Percentiles rank a stretch among this genome's conserved stretches.
Evolutionary conservation across 495 filamentous ascomycete species (phyloP).

Genomic region (Neurospora sp.): DNA sequence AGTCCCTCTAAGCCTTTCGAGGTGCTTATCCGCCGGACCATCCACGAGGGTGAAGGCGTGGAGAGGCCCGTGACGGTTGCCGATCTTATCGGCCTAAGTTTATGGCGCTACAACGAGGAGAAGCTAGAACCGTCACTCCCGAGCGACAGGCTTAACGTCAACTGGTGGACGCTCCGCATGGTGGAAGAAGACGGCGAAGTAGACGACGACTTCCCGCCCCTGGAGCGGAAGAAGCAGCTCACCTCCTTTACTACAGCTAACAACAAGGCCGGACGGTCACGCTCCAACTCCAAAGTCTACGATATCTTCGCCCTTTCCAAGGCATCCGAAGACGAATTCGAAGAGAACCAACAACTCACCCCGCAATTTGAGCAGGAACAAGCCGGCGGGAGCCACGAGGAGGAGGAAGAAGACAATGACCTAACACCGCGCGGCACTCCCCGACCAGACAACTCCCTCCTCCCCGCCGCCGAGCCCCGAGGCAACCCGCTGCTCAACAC

Average conservation of each 20-base stretch:
- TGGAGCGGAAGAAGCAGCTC: slow-evolving; percentile 69
- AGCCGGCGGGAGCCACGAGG: slow-evolving; percentile 26
- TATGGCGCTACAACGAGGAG: slow-evolving; percentile 84
- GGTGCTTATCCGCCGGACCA: slow-evolving; percentile 65
- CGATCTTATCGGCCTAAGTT: slow-evolving; percentile 79
- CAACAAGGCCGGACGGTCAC: slow-evolving; percentile 55
- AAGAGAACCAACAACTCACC: slow-evolving; percentile 65
- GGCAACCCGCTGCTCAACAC: slow-evolving; percentile 50
- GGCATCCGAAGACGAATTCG: slow-evolving; percentile 65
- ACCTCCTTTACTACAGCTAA: slow-evolving; percentile 86
- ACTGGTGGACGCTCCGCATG: slow-evolving; percentile 88
- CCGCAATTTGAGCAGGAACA: slow-evolving; percentile 57
- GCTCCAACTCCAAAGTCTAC: slow-evolving; percentile 72
- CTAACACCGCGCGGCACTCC: slow-evolving; percentile 33
- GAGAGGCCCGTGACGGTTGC: slow-evolving; percentile 65
- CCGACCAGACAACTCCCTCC: slow-evolving; percentile 28
- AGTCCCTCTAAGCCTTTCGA: slow-evolving; percentile 62
- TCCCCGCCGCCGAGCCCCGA: slow-evolving; percentile 25
- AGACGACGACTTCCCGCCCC: slow-evolving; percentile 87
- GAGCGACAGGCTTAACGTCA: slow-evolving; percentile 66
- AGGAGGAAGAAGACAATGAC: slow-evolving; percentile 27
- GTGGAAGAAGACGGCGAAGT: slow-evolving; percentile 81
- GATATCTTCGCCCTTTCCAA: slow-evolving; percentile 89
- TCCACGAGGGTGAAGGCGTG: slow-evolving; percentile 53
- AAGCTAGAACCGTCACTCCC: slow-evolving; percentile 61